These are phyloP conservation scores for Penicillium thymicola DNA, from an alignment of 2,329 filamentous ascomycete species.

Conservation along the genomic window DNA sequence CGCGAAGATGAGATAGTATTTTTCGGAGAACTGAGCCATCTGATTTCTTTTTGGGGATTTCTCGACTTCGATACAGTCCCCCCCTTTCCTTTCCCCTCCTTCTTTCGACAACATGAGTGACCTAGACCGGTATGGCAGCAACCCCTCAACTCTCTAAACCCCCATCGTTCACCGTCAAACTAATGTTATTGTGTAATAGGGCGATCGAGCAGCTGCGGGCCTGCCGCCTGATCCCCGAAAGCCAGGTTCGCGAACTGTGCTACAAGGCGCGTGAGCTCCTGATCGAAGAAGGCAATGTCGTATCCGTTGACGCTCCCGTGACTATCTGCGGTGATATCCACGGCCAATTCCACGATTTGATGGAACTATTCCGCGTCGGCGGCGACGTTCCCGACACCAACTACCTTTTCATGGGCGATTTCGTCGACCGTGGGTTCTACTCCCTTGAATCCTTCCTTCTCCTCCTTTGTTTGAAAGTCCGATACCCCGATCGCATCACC, in stretches of 20 bases:
- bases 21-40: constrained; percentile 14
- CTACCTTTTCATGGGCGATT: constrained; percentile 98
- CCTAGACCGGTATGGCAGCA: constrained; percentile 70
- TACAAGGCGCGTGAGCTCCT: constrained; percentile 94
- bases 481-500: constrained; percentile 69
- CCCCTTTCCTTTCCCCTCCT: constrained; percentile 8
- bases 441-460: constrained; percentile 95
- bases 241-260: constrained; percentile 92
- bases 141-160: background rate
- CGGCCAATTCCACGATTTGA: constrained; percentile 92
- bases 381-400: constrained; percentile 94
- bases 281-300: constrained; percentile 96
- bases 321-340: constrained; percentile 98
- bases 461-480: constrained; percentile 91
- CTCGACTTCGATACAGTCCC: constrained; percentile 8
- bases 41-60: constrained; percentile 10
- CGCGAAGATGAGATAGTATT: constrained; percentile 19
- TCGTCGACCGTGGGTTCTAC: constrained; percentile 97
- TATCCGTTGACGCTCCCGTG: constrained; percentile 89
- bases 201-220: constrained; percentile 93
- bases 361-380: constrained; percentile 93
- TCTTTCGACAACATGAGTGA: constrained; percentile 68
- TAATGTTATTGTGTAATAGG: constrained; percentile 48
- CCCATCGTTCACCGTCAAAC: constrained; percentile 10
- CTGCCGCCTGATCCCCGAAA: constrained; percentile 92